phyloP scores from a whole-genome alignment of 495 filamentous ascomycete genomes.

The Glonium stellatum region DNA sequence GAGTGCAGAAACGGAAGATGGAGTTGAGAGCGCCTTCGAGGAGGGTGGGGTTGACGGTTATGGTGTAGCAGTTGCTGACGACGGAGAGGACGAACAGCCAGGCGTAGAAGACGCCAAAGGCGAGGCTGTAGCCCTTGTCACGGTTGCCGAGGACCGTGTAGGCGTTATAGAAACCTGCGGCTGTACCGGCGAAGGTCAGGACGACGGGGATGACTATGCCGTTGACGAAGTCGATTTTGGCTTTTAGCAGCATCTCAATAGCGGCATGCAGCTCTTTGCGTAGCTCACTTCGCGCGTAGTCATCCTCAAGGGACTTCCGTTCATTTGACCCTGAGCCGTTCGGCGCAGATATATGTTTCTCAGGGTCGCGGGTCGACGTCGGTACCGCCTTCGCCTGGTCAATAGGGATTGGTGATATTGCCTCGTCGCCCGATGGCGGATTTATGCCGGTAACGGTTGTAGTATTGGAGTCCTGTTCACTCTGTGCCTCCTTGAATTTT shows the following conservation, averaged over 20 bases:
- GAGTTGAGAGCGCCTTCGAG: constrained; percentile 15
- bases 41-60: constrained; percentile 27
- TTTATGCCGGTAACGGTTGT: not conserved
- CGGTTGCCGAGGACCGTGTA: constrained; percentile 30
- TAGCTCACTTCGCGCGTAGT: too few species aligned
- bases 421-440: not conserved
- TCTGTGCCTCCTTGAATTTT: not conserved
- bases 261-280: not conserved
- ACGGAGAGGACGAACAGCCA: constrained; percentile 31
- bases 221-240: constrained; percentile 31
- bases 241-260: constrained; percentile 1
- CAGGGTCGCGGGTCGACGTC: not conserved
- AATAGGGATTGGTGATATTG: not conserved
- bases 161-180: constrained; percentile 31
- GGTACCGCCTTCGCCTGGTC: not conserved
- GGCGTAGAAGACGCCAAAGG: constrained; percentile 33
- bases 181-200: constrained; percentile 30
- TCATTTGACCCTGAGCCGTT: not conserved
- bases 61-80: constrained; percentile 31
- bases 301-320: too few species aligned
- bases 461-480: not conserved
- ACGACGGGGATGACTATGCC: constrained; percentile 28
- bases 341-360: not conserved
- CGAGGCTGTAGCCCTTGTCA: constrained; percentile 27
- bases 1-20: not conserved